Evolutionary conservation across 164 flowering plant species (phyloP), one percentile per base, ranked within the genome.

Genomic region (Buxus sempervirens): DNA sequence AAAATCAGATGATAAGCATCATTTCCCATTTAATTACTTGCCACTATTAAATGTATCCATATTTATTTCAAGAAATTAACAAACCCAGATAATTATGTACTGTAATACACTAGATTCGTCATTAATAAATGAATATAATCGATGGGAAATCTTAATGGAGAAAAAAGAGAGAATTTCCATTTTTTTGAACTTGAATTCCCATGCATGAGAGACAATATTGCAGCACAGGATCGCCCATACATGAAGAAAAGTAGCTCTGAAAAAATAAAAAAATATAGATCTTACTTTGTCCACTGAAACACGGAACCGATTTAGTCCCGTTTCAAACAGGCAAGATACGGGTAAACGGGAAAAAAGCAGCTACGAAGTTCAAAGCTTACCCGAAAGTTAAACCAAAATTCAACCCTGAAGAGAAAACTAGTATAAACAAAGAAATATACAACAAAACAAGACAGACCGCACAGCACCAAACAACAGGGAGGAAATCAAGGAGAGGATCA

Each of bases 291-390:
- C 38, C 38, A 45, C 12, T 10, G 2, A 67, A 62, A 65, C 54
- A 68, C 23, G 71, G 63, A 78, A 64, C 14, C 70, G 45, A 61
- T 14, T 63, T 71, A 63, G 25, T 54, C 22, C 70, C 61, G 54
- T 48, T 68, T 65, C 21, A 62, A 73, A 73, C 75, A 72, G 77
- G 75, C 81, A 78, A 65, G 48, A 61, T 42, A 67, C 75, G 70
- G 74, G 64, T 70, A 69, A 72, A 64, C 72, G 68, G 79, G 81
- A 56, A 78, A 78, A 82, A 62, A 55, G 65, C 63, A 53, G 69
- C 73, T 64, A 67, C 67, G 42, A 70, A 69, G 54, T 79, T 73
- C 70, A 74, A 78, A 75, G 60, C 69, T 42, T 66, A 72, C 77
- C 65, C 77, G 70, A 71, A 81, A 71, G 61, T 26, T 64, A 19